Percentiles rank a stretch among this genome's conserved stretches.
phyloP scores from a whole-genome alignment of 2,329 filamentous ascomycete genomes.

The Septoria petroselini region DNA sequence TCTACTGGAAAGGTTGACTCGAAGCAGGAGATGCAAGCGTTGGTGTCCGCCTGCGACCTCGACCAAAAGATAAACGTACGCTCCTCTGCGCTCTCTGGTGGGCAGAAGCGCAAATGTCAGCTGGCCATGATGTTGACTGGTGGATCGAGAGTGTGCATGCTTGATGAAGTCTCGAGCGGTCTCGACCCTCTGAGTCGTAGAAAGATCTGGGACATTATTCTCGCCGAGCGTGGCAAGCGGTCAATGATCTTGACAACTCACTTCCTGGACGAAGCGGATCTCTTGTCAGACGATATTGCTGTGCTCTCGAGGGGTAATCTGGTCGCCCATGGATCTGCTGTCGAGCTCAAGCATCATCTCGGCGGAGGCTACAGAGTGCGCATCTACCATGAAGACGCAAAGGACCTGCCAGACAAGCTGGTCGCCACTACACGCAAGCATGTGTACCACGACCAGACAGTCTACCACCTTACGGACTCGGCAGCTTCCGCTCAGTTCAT shows the following conservation, averaged over 20 bases:
- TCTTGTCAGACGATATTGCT: slow-evolving; percentile 83
- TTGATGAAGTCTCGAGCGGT: slow-evolving; percentile 87
- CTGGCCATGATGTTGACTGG: slow-evolving; percentile 94
- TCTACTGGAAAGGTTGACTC: slow-evolving; percentile 59
- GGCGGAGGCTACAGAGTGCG: slow-evolving; percentile 84
- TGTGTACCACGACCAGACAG: slow-evolving; percentile 65
- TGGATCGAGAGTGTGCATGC: slow-evolving; percentile 80
- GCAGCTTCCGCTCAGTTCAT: slow-evolving; percentile 69
- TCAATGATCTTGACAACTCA: slow-evolving; percentile 89
- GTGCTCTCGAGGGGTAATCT: slow-evolving; percentile 82
- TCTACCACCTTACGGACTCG: slow-evolving; percentile 70
- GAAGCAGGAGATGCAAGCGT: slow-evolving; percentile 57
- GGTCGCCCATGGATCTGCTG: slow-evolving; percentile 78
- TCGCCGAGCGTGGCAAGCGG: slow-evolving; percentile 75
- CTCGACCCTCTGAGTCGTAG: slow-evolving; percentile 80
- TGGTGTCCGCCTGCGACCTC: slow-evolving; percentile 72
- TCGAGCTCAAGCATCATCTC: slow-evolving; percentile 75
- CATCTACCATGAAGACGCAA: slow-evolving; percentile 56
- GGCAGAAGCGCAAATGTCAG: slow-evolving; percentile 89
- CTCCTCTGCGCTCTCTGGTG: slow-evolving; percentile 78
- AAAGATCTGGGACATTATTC: slow-evolving; percentile 91
- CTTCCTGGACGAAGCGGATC: slow-evolving; percentile 88
- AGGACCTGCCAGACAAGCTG: slow-evolving; percentile 30
- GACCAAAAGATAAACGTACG: slow-evolving; percentile 67
- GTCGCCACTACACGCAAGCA: slow-evolving; percentile 37